Evolutionary conservation across 257 asterid genomes (phyloP).

Genomic region (Paraleonurus japonicus): DNA sequence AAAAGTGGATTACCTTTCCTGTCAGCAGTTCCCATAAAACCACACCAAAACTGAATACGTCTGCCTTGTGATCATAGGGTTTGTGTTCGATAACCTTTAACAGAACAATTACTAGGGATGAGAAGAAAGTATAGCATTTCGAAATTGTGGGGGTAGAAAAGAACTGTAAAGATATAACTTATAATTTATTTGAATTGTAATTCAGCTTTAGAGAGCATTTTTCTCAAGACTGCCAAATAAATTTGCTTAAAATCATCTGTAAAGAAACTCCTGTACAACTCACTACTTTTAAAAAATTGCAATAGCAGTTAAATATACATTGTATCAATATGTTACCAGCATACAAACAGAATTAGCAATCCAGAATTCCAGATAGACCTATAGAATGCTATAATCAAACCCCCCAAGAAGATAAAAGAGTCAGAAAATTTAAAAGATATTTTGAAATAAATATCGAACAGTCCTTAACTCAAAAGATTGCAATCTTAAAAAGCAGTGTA

Average conservation of each 20-base stretch:
- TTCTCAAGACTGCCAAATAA: background rate
- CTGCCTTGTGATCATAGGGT: constrained; percentile 95
- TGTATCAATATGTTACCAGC: background rate
- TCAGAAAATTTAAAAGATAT: background rate
- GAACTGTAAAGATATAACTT: background rate
- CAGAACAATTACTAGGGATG: constrained; percentile 31
- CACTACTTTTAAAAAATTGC: background rate
- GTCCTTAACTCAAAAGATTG: background rate
- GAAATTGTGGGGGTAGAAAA: background rate
- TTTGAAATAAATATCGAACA: background rate
- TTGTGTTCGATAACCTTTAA: constrained; percentile 91
- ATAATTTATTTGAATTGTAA: background rate
- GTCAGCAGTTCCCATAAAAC: constrained; percentile 92
- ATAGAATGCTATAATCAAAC: background rate
- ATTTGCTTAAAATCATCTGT: background rate
- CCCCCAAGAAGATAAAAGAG: background rate
- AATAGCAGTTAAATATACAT: background rate
- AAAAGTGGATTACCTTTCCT: constrained; percentile 64
- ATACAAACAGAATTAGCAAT: background rate
- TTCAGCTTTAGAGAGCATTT: constrained; percentile 5
- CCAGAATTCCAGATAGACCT: too few relatives aligned
- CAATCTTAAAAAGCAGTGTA: background rate
- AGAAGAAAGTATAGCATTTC: constrained; percentile 9
- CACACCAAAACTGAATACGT: constrained; percentile 89
- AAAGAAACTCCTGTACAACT: background rate